A percentile compares a stretch with the other conserved stretches of the same genome.
These are phyloP conservation scores for Xylogone sp. DNA, from an alignment of 2,329 filamentous ascomycete genomes.

Conservation along the genomic window DNA sequence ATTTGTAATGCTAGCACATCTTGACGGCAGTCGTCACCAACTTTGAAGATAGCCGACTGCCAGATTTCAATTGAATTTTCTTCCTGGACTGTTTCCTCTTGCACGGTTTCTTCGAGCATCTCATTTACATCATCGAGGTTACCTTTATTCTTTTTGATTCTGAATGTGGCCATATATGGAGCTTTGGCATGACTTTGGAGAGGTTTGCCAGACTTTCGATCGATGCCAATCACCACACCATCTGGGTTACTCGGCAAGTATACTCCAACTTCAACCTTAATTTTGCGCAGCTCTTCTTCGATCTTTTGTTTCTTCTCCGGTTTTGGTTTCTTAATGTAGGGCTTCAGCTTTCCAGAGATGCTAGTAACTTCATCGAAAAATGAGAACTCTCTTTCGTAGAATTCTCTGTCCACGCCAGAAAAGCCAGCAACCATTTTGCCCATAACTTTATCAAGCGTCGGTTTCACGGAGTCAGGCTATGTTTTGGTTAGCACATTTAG, in stretches of 20 bases:
- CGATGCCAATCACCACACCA: conserved; percentile 94
- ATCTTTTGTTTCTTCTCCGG: conserved; percentile 99
- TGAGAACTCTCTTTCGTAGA: conserved; percentile 93
- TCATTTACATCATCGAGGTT: conserved; percentile 49
- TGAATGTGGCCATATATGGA: conserved; percentile 98
- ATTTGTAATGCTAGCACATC: conserved; percentile 96
- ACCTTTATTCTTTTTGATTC: conserved; percentile 77
- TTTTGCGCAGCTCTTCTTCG: conserved; percentile 95
- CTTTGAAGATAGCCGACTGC: conserved; percentile 99
- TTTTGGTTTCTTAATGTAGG: conserved; percentile 86
- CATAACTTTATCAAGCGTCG: conserved; percentile 88
- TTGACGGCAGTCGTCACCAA: conserved; percentile 96
- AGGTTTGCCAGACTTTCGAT: conserved; percentile 95
- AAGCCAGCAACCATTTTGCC: conserved; percentile 79
- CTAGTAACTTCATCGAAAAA: conserved; percentile 97
- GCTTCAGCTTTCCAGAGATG: conserved; percentile 93
- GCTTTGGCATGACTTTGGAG: conserved; percentile 97
- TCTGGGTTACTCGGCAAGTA: conserved; percentile 97
- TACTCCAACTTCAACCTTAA: conserved; percentile 93
- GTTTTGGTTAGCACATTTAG: conserved; percentile 11
- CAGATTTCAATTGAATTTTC: conserved; percentile 81
- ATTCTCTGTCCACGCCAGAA: conserved; percentile 70
- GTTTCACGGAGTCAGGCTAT: conserved; percentile 86
- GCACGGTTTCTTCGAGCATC: conserved; percentile 44
- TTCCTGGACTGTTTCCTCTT: conserved; percentile 28